Base-by-base conservation (phyloP, 2,329 filamentous ascomycete species). In the Phyllosticta capitalensis region DNA sequence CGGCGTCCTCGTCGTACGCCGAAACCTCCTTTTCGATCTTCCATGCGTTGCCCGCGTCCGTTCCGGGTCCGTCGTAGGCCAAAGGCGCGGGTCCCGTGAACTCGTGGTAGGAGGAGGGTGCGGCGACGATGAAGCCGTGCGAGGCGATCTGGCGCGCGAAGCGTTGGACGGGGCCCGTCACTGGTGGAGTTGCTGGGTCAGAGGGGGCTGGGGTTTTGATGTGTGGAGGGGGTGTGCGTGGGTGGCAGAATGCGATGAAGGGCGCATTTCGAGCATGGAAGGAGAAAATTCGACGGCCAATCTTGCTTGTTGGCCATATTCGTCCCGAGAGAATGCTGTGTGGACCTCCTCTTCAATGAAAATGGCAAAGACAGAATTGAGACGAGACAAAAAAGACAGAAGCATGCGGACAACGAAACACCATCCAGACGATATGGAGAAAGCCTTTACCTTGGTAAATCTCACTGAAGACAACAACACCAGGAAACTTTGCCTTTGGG, bases 131-230 rank as follows among this genome's bases (percentile, higher is more conserved):
- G 78, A 95, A 96, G 68, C 92, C 92, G 65, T 95, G 89, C 2
- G 90, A 88, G 48, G 90, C 89, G 67, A 96, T 96, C 72, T 96
- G 91, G 62, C 92, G 85, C 56, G 90, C 90, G 68, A 96, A 96
- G 57, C 92, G 86, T 62, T 87, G 83, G 24, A 96, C 92, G 1
- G 92, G 92, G 1, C 92, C 92, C 61, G 92, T 95, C 19, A 96
- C 92, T 92, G 63, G 92, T 63, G 30, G 58, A 53, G 9, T 24
- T 20, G 26, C n/a, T 67, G 54, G 22, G 24, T 55, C 26, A 55
- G 17, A 60, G 12, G 12, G 59, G 26, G 24, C 30, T 49, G 33
- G 33, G 48, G 24, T 26, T 50, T 50, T 60, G 54, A 28, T 14
- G 20, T 55, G 55, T 59, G 53, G 55, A 55, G 55, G 24, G 30